A percentile compares a stretch with the other conserved stretches of the same genome.
Conservation (phyloP, 495 filamentous ascomycete species). For the Penicillium riverlandense region DNA sequence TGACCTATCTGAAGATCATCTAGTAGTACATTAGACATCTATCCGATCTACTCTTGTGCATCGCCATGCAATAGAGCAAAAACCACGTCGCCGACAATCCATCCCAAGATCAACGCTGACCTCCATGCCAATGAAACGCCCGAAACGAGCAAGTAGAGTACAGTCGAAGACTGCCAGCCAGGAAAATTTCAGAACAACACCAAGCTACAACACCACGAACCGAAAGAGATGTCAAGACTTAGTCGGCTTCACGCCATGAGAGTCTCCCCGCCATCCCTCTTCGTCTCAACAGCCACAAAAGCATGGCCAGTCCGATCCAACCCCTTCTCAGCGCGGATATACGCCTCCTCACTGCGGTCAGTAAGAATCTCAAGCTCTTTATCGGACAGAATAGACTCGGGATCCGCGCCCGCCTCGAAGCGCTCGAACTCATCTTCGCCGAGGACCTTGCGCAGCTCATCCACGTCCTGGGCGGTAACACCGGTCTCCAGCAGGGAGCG, state of each 20-base stretch:
- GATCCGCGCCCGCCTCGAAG: conserved; percentile 46
- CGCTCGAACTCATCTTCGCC: conserved; percentile 49
- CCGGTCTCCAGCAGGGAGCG: conserved; percentile 44
- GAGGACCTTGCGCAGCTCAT: conserved; percentile 38
- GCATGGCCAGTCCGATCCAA: conserved; percentile 39
- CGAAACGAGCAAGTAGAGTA: too few relatives aligned
- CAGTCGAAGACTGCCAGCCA: too few relatives aligned
- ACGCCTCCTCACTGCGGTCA: conserved; percentile 83
- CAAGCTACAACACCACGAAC: background rate
- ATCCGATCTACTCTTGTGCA: too few relatives aligned
- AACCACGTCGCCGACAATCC: too few relatives aligned
- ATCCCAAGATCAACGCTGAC: too few relatives aligned
- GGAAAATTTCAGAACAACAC: background rate
- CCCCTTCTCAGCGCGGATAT: conserved; percentile 68
- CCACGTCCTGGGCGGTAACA: conserved; percentile 25
- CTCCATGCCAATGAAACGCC: too few relatives aligned
- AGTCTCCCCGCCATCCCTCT: conserved; percentile 21
- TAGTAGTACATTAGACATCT: too few relatives aligned
- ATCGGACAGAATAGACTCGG: conserved; percentile 60
- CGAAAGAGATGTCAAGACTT: background rate
- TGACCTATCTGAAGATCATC: too few relatives aligned
- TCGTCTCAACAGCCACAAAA: conserved; percentile 38
- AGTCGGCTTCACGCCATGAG: conserved; percentile 19
- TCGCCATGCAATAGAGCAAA: too few relatives aligned
- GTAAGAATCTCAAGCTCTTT: conserved; percentile 71